Evolutionary conservation across 2,329 filamentous ascomycete species (phyloP), one percentile per base, ranked within the genome.

Genomic region (Scedosporium aurantiacum): DNA sequence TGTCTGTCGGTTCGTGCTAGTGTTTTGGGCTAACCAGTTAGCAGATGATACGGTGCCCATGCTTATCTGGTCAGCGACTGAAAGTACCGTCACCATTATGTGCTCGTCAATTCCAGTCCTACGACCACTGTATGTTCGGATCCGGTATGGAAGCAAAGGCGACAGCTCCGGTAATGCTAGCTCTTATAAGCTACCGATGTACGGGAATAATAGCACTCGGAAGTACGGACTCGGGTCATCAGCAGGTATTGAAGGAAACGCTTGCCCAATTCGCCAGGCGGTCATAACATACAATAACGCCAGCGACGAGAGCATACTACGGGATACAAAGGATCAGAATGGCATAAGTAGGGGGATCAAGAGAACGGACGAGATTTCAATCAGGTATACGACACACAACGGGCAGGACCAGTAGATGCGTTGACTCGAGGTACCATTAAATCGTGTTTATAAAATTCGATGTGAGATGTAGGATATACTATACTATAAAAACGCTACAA

Each of bases 41-140:
- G 50, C 57, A 64, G 64, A 64, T 28, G 64, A 65, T 40, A 65
- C 64, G 7, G 57, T 61, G 16, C 57, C 62, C 55, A 65, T 65
- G 64, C 64, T 65, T 56, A 65, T 65, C 60, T 65, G 63, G 60
- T 65, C 64, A 3, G 64, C 60, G n/a, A 65, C 64, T 18, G 64
- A 65, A 40, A 65, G 64, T 52, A 64, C 64, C 25, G 64, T 65
- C 25, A 62, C 62, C 10, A 61, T 60, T 40, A 61, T 65, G 21
- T 65, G 64, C 61, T 63, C 64, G 40, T 65, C 64, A 27, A 61
- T 64, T 32, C 64, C 64, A 23, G 64, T 65, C n/a, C 50, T 54
- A 23, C 50, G 50, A 16, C 50, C 50, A 16, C 50, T 54, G 23
- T 54, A 54, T 27, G 50, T 54, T 23, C 50, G 50, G 1, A 14